Conservation (phyloP, 805 yeast species). For the Nakazawaea populi region DNA sequence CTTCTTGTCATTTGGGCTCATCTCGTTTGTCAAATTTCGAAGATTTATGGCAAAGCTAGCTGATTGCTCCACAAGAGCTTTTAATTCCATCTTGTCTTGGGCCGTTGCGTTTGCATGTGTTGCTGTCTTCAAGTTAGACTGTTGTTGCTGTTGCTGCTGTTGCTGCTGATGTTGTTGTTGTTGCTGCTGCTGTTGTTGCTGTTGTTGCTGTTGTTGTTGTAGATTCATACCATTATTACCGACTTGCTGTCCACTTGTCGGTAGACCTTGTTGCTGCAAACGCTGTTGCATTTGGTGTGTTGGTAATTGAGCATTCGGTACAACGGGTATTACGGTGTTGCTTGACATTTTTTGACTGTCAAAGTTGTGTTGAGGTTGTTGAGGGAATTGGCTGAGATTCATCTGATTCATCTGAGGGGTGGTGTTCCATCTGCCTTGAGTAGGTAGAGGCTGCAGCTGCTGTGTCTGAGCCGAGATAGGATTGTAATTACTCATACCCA, state of each 20-base stretch:
- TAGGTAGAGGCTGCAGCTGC: slow-evolving; percentile 16
- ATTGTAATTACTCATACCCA: slow-evolving; percentile 9
- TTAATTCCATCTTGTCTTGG: slow-evolving; percentile 57
- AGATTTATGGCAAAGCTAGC: slow-evolving; percentile 59
- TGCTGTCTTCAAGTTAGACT: slow-evolving; percentile 11
- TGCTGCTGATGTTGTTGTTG: slow-evolving; percentile 8
- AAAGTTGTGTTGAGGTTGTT: slow-evolving; percentile 13
- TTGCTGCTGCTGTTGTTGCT: slow-evolving; percentile 11
- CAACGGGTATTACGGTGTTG: slow-evolving; percentile 11
- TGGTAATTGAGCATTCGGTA: slow-evolving; percentile 11
- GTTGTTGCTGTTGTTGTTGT: slow-evolving; percentile 12
- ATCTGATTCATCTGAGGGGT: slow-evolving; percentile 15
- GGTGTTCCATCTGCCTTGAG: slow-evolving; percentile 13
- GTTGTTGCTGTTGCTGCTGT: slow-evolving; percentile 12
- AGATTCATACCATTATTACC: slow-evolving; percentile 11
- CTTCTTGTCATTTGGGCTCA: slow-evolving; percentile 60
- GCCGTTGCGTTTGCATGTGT: slow-evolving; percentile 34
- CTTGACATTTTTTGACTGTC: slow-evolving; percentile 14
- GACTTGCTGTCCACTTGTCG: slow-evolving; percentile 10
- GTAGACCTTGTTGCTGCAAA: slow-evolving; percentile 18
- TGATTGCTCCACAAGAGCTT: slow-evolving; percentile 64
- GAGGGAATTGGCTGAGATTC: slow-evolving; percentile 11
- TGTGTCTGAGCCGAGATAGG: slow-evolving; percentile 13
- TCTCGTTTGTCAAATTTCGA: slow-evolving; percentile 55
- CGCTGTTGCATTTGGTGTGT: slow-evolving; percentile 13